phyloP scores from a whole-genome alignment of 2,329 filamentous ascomycete species.

The Neonectria neomacrospora region DNA sequence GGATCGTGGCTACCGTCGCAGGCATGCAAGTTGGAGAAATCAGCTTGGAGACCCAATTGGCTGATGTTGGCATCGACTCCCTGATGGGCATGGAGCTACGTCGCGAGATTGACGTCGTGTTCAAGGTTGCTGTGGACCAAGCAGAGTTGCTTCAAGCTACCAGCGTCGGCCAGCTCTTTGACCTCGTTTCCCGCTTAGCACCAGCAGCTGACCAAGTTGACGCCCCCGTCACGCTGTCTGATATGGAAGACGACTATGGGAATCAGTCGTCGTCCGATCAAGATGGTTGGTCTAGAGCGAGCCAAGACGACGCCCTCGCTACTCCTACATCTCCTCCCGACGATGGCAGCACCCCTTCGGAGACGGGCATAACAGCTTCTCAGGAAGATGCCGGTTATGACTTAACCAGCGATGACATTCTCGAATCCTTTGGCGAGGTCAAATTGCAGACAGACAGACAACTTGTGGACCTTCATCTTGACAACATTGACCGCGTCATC shows the following conservation, averaged over 20 bases:
- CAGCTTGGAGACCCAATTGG: neutral
- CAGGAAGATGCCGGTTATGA: no score
- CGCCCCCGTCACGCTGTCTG: no score
- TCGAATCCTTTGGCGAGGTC: neutral
- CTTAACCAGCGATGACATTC: no score
- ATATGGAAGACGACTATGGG: no score
- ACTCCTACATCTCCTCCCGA: no score
- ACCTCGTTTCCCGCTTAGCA: neutral
- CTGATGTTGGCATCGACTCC: slow-evolving; percentile 25
- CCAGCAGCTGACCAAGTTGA: no score
- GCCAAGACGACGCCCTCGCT: no score
- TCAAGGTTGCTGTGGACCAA: slow-evolving; percentile 5
- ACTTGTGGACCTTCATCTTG: neutral
- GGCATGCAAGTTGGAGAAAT: slow-evolving; percentile 19
- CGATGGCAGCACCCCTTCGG: no score
- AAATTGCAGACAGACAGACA: neutral
- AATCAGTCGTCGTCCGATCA: no score
- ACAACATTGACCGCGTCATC: neutral
- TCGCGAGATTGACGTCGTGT: slow-evolving; percentile 8
- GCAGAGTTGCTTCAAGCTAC: neutral
- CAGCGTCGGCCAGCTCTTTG: neutral
- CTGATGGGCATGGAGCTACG: slow-evolving; percentile 25
- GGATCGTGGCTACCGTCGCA: slow-evolving; percentile 1
- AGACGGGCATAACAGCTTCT: no score
- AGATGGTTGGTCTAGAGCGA: no score